A percentile compares a stretch with the other conserved stretches of the same genome.
Evolutionary conservation across 805 yeast genomes (phyloP).

Genomic region (Ogataea parapolymorpha): DNA sequence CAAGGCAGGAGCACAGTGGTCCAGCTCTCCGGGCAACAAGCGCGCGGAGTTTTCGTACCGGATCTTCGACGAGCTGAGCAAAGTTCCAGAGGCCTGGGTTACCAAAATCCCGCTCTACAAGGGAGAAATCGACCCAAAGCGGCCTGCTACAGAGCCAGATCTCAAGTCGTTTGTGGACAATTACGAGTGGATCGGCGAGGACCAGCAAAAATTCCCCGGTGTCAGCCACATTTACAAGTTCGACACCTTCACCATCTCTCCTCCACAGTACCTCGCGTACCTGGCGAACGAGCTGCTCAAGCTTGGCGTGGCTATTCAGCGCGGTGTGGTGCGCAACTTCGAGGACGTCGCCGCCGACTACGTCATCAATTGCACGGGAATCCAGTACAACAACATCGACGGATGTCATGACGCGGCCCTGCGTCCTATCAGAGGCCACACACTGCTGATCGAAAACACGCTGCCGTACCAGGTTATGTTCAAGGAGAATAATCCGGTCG

Average conservation of each 20-base stretch:
- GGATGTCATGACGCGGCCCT: conserved; percentile 50
- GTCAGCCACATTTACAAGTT: conserved; percentile 37
- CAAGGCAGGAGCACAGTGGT: conserved; percentile 72
- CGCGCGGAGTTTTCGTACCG: conserved; percentile 36
- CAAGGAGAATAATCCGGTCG: conserved; percentile 26
- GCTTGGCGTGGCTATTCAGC: conserved; percentile 44
- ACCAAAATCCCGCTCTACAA: conserved; percentile 22
- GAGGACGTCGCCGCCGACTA: conserved; percentile 39
- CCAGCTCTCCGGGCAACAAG: conserved; percentile 40
- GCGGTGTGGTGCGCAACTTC: conserved; percentile 41
- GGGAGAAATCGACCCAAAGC: conserved; percentile 19
- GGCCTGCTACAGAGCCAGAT: conserved; percentile 42
- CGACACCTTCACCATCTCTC: conserved; percentile 56
- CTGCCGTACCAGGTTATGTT: conserved; percentile 36
- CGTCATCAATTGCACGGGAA: conserved; percentile 58
- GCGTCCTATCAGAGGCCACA: conserved; percentile 59
- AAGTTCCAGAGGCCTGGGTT: conserved; percentile 37
- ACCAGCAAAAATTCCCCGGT: conserved; percentile 34
- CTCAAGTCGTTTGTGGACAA: conserved; percentile 43
- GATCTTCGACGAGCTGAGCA: conserved; percentile 34
- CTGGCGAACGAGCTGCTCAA: conserved; percentile 42
- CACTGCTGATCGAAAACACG: conserved; percentile 47
- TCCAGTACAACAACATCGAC: conserved; percentile 40
- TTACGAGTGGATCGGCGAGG: conserved; percentile 30
- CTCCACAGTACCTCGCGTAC: conserved; percentile 53